These are phyloP conservation scores for Plectosphaerella sp. DNA, from an alignment of 2,329 filamentous ascomycete genomes.

Conservation along the genomic window DNA sequence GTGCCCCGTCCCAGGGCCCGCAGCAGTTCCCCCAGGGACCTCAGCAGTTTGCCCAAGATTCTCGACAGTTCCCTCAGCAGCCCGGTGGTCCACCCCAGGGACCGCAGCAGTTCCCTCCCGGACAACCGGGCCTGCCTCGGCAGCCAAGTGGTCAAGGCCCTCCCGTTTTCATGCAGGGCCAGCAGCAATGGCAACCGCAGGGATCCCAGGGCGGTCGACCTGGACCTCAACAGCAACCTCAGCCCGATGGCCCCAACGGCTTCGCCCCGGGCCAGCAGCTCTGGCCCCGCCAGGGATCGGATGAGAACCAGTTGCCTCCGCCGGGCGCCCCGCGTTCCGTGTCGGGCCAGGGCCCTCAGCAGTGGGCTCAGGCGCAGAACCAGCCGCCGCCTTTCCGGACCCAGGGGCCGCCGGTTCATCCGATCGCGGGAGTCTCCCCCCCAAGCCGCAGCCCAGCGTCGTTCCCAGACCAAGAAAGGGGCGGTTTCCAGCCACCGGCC, in stretches of 20 bases:
- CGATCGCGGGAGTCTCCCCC: background rate
- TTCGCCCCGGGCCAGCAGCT: no score
- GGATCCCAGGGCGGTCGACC: no score
- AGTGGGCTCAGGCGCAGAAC: background rate
- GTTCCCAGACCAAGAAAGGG: background rate
- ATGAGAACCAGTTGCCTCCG: no score
- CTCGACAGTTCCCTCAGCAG: background rate
- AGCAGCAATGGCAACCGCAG: no score
- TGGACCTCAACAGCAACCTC: no score
- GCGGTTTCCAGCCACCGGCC: no score
- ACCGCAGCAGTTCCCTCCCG: background rate
- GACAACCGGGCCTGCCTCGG: no score
- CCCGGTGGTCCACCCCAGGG: background rate
- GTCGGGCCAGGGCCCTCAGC: background rate
- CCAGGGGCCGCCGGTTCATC: constrained; percentile 1
- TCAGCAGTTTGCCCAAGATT: background rate
- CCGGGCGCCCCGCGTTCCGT: no score
- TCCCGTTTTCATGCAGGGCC: no score
- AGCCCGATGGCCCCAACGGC: no score
- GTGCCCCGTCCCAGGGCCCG: background rate
- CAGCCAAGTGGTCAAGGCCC: no score
- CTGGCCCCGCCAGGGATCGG: no score
- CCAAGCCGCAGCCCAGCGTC: background rate
- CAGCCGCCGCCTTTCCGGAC: constrained; percentile 3
- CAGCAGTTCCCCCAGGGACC: background rate